phyloP scores from a whole-genome alignment of 768 basidiomycete genomes.

The Baorangia bicolor region DNA sequence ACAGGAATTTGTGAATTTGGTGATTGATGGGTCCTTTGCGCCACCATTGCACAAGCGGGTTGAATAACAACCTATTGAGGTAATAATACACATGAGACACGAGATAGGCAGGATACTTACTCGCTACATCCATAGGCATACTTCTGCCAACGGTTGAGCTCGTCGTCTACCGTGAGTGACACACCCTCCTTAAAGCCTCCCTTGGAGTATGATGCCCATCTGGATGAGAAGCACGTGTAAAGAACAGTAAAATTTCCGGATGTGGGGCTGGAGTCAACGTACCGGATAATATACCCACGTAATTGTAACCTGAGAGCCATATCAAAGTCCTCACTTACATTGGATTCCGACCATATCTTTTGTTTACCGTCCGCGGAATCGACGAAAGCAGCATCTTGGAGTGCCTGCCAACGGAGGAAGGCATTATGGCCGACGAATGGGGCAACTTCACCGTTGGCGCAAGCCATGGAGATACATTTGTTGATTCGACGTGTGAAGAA shows the following conservation, averaged over 20 bases:
- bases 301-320: constrained; percentile 60
- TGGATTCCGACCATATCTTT: constrained; percentile 70
- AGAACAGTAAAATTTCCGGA: neutral
- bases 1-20: constrained; percentile 73
- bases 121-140: constrained; percentile 68
- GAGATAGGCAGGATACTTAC: constrained; percentile 37
- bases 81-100: neutral
- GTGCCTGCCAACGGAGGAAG: constrained; percentile 85
- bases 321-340: constrained; percentile 71
- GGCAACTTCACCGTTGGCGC: constrained; percentile 73
- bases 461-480: constrained; percentile 74
- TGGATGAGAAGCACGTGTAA: constrained; percentile 20
- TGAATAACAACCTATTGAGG: constrained; percentile 70
- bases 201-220: constrained; percentile 78
- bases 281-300: constrained; percentile 70
- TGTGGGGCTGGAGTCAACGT: constrained; percentile 1
- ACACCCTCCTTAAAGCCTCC: constrained; percentile 92
- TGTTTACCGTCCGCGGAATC: constrained; percentile 55
- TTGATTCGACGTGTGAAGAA: constrained; percentile 89
- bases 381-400: constrained; percentile 81
- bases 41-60: constrained; percentile 80
- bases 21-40: constrained; percentile 78
- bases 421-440: constrained; percentile 89
- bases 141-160: constrained; percentile 92
- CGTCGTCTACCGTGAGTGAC: constrained; percentile 84